phyloP scores from a whole-genome alignment of 106 monocot genomes.

The Dioscorea alata region DNA sequence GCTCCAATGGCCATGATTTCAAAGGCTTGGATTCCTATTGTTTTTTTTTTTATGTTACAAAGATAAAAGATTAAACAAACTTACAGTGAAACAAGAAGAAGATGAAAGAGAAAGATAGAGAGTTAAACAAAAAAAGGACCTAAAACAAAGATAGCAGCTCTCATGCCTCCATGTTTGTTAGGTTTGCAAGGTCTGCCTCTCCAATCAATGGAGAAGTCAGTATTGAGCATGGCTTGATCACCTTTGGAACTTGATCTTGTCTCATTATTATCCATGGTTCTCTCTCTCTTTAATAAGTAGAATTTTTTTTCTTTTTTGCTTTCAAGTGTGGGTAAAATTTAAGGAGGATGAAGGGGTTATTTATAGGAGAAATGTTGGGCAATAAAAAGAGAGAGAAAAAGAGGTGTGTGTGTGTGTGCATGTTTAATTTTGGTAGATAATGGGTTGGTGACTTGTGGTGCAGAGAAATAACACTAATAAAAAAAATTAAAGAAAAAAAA shows the following conservation, averaged over 20 bases:
- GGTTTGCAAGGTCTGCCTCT: constrained; percentile 68
- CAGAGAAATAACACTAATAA: too few species aligned
- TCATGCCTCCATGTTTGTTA: constrained; percentile 78
- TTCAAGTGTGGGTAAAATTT: constrained; percentile 1
- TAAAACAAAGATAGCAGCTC: constrained; percentile 80
- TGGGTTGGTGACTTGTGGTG: too few species aligned
- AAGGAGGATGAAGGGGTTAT: constrained; percentile 7
- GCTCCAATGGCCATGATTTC: constrained; percentile 98
- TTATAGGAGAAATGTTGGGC: constrained; percentile 10
- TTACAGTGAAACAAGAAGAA: not conserved
- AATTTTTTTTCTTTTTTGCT: not conserved
- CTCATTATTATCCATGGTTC: constrained; percentile 19
- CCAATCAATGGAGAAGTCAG: constrained; percentile 64
- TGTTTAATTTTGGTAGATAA: too few species aligned
- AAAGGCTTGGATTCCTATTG: constrained; percentile 74
- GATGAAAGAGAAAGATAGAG: not conserved
- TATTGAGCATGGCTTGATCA: constrained; percentile 12
- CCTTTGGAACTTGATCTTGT: constrained; percentile 32
- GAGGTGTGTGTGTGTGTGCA: not conserved
- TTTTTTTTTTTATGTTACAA: too few species aligned
- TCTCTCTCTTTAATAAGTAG: not conserved
- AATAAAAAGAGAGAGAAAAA: not conserved
- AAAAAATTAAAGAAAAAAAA: not conserved
- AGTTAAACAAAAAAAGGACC: constrained; percentile 25
- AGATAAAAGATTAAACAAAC: too few species aligned